Percentiles rank a stretch among this genome's conserved stretches.
Conservation (phyloP, 208 protist genomes). For the Leishmania tarentolae region DNA sequence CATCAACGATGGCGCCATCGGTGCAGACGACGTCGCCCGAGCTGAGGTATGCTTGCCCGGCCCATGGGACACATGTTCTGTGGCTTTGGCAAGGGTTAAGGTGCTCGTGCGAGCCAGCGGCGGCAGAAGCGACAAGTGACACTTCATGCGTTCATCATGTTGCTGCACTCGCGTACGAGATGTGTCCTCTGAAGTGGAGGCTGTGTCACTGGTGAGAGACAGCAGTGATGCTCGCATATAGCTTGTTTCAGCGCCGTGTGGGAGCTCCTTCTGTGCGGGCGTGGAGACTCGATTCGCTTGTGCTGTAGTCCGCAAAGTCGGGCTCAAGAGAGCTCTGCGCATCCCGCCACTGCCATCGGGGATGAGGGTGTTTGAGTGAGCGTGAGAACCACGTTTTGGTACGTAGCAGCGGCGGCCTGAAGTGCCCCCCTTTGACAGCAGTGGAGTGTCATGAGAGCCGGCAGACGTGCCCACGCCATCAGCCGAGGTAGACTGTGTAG, state of each 20-base stretch:
- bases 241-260: not conserved
- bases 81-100: not conserved
- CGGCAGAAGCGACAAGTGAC: not conserved
- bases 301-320: not conserved
- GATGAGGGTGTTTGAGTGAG: not conserved
- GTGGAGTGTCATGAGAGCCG: not conserved
- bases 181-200: not conserved
- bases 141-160: not conserved
- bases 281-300: not conserved
- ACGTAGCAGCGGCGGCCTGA: slow-evolving; percentile 1
- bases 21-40: not conserved
- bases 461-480: not conserved
- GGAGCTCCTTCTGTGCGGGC: not conserved
- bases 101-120: not conserved
- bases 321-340: too few relatives aligned
- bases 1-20: not conserved
- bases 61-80: not conserved
- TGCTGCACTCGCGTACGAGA: not conserved
- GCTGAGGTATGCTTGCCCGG: not conserved
- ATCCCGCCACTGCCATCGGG: not conserved
- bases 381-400: not conserved
- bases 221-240: not conserved
- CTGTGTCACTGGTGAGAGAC: slow-evolving; percentile 9
- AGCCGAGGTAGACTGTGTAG: not conserved
- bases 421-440: not conserved